Base-by-base conservation (phyloP, 1,139 yeast genomes). In the Sugiyamaella paludigena region DNA sequence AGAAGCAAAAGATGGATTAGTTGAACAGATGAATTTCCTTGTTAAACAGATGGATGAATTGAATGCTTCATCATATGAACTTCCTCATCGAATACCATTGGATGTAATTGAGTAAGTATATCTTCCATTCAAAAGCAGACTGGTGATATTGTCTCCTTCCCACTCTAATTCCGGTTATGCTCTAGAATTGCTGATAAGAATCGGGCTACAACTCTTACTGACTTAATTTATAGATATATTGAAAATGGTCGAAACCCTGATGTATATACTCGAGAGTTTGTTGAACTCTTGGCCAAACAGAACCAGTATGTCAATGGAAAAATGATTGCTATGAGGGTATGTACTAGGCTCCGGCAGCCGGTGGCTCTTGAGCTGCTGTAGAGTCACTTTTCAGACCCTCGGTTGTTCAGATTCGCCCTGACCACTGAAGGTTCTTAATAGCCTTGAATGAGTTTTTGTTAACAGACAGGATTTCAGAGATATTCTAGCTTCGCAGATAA, bases 171-270 rank as follows among this genome's bases (percentile, higher is more conserved):
- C 13, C 35, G n/a, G 7, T 16, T n/a, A 32, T 32, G 7, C 7
- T 32, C 35, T 32, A 13, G n/a, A 7, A 6, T 11, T 11, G 13
- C 24, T 9, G 19, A 13, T 27, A 11, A n/a, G 19, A 12, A 34
- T 24, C 37, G 7, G 11, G 15, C 19, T 9, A 39, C 28, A 26
- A 42, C 34, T 6, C 7, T 4, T 36, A 19, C 24, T 19, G 5
- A 19, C 24, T 19, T 19, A 19, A 19, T 19, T 19, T 19, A 19
- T 19, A 43, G 51, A 47, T 72, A 92, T 64, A 87, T 92, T 40
- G 98, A 92, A 64, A 95, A 89, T 61, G 98, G 98, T 1, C 75
- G 98, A 57, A 92, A 92, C 63, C 98, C 99, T 0, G 98, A 92
- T 64, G 91, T 92, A 42, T 92, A 92, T 67, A 89, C 98, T 0